Evolutionary conservation across 2,329 filamentous ascomycete genomes (phyloP), one percentile per base, ranked within the genome.

Genomic region (Rhynchosporium graminicola): DNA sequence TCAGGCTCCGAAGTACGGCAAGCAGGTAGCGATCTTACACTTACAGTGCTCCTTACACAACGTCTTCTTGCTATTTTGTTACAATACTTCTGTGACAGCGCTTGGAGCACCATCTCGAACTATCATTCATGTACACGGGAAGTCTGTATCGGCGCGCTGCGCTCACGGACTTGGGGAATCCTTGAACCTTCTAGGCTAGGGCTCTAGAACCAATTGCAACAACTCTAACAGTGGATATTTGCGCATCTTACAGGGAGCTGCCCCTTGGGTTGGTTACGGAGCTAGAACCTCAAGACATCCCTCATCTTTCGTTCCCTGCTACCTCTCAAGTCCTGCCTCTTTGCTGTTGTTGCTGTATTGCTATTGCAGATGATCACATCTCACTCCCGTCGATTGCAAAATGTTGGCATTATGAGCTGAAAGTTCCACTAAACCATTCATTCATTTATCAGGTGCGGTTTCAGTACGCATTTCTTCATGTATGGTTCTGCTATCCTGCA

Each of bases 121-220:
- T 29, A 29, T 26, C 26, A 29, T 48, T 9, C 1, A 7, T 6
- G 15, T 15, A n/a, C n/a, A n/a, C 28, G 47, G 29, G 47, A 33
- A 50, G 15, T 50, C 47, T 33, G 45, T 10, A 50, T 12, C n/a
- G 29, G 47, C 29, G 7, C 33, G 29, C 47, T 29, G 7, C 33
- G 29, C 47, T 29, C 47, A 38, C 31, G 3, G n/a, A 8, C 50
- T 52, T 52, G n/a, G 33, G 5, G 31, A 6, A 38, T 26, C 13
- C 50, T 52, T 52, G 50, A n/a, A 51, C n/a, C 15, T 46, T n/a
- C 43, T 46, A 20, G 43, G 8, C 43, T 7, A 20, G 43, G 33
- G 43, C 9, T 52, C 50, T 40, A 40, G 31, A 52, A 38, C 50
- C 50, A 52, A 38, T 52, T 52, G 31, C n/a, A 20, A 38, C 15